Evolutionary conservation across 305 asterid genomes (phyloP), one percentile per base, ranked within the genome.

Genomic region (Rubia tinctorum): DNA sequence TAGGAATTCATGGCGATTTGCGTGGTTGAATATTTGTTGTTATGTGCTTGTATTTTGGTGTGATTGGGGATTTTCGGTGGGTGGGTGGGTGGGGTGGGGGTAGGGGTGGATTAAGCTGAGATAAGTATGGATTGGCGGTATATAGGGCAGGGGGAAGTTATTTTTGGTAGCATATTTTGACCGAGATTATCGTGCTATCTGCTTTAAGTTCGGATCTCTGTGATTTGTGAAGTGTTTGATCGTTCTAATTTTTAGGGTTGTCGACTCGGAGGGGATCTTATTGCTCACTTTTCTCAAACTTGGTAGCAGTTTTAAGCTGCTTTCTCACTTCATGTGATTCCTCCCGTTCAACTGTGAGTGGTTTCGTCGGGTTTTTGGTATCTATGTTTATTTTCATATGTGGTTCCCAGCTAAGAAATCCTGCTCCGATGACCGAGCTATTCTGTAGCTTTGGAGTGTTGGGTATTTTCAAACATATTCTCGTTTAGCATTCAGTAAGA

Each of bases 131-230:
- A n/a, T n/a, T n/a, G n/a, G 74, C 73, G 81, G 71, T 80, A 51
- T 77, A 30, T 14, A 75, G 70, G 68, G 74, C 51, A 60, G 20
- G 55, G 77, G 49, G 40, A 68, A 76, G 65, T 73, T 37, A 64
- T 75, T 66, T 77, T 66, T 73, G 79, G 63, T 75, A 69, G 14
- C 74, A 63, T 62, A 55, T 73, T 14, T 77, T 85, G 77, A 79
- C 80, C 74, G 75, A 71, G 81, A 74, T 81, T 74, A 67, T 85
- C 51, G 76, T 51, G 80, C 83, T 71, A 75, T 22, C 55, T 83
- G 84, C 84, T 64, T 30, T 69, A 74, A 79, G 84, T 81, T 75
- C 88, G 95, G 95, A 90, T 90, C 96, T 88, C 83, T 45, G 69
- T 82, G 84, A 82, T 78, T 72, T 79, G 66, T 62, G 71, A 75